Evolutionary conservation across 2,329 filamentous ascomycete genomes (phyloP).

Genomic region (Colletotrichum shisoi): DNA sequence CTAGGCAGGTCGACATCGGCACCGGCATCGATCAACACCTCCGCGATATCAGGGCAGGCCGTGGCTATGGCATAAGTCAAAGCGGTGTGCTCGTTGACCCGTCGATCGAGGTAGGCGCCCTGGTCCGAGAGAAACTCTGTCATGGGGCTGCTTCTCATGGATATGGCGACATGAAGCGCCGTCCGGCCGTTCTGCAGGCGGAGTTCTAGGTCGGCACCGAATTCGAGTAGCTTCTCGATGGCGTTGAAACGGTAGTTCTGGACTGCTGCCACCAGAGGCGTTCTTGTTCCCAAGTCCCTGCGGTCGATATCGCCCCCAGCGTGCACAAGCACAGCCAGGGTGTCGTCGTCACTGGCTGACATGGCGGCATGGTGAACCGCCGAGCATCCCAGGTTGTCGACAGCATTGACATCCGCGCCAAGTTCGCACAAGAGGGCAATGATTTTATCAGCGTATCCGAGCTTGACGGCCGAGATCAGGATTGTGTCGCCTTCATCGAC

Average conservation of each 20-base stretch:
- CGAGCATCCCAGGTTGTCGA: constrained; percentile 40
- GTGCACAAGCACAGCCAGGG: constrained; percentile 40
- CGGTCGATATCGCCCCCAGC: constrained; percentile 40
- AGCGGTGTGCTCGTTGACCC: constrained; percentile 40
- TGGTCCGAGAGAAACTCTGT: constrained; percentile 41
- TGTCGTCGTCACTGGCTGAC: constrained; percentile 39
- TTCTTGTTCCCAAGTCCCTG: constrained; percentile 39
- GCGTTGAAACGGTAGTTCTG: constrained; percentile 32
- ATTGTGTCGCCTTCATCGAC: constrained; percentile 39
- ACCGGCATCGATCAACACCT: constrained; percentile 40
- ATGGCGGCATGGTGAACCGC: constrained; percentile 43
- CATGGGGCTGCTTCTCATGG: constrained; percentile 38
- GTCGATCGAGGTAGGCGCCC: constrained; percentile 40
- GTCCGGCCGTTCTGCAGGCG: constrained; percentile 40
- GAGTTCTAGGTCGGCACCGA: constrained; percentile 42
- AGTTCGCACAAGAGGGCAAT: constrained; percentile 42
- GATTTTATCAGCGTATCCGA: constrained; percentile 41
- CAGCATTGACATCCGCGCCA: constrained; percentile 40
- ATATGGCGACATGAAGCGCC: constrained; percentile 41
- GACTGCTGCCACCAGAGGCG: constrained; percentile 42
- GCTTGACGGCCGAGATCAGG: constrained; percentile 40
- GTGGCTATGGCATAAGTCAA: constrained; percentile 42
- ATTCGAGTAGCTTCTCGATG: constrained; percentile 39
- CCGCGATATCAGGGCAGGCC: constrained; percentile 43
- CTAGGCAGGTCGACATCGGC: constrained; percentile 39